A percentile compares a stretch with the other conserved stretches of the same genome.
Evolutionary conservation across 1,139 yeast species (phyloP).

Genomic region (Diutina siamensis): DNA sequence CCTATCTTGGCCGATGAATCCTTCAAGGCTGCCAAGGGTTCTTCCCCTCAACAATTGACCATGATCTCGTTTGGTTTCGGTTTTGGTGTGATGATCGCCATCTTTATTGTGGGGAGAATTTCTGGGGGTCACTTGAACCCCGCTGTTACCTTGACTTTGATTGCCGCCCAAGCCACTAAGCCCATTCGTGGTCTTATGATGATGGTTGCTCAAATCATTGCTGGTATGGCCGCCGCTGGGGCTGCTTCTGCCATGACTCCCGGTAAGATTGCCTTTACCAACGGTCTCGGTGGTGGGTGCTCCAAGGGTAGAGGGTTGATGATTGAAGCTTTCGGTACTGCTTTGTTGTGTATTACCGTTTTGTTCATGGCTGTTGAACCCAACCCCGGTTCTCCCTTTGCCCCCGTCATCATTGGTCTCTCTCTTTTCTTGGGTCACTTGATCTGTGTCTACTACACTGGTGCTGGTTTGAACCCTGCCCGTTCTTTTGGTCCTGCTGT

Average conservation of each 20-base stretch:
- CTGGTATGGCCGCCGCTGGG: slow-evolving; percentile 90
- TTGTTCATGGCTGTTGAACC: slow-evolving; percentile 80
- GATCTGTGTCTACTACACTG: slow-evolving; percentile 74
- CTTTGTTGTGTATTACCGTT: slow-evolving; percentile 63
- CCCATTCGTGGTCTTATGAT: slow-evolving; percentile 61
- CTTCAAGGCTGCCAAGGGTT: slow-evolving; percentile 16
- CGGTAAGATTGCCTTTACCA: slow-evolving; percentile 63
- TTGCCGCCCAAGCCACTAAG: slow-evolving; percentile 60
- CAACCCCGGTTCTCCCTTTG: slow-evolving; percentile 63
- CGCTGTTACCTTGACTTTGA: slow-evolving; percentile 68
- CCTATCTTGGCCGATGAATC: slow-evolving; percentile 24
- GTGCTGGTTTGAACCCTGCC: slow-evolving; percentile 91
- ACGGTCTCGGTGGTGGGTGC: slow-evolving; percentile 60
- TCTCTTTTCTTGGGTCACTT: slow-evolving; percentile 76
- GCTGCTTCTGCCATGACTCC: slow-evolving; percentile 85
- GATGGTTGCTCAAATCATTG: slow-evolving; percentile 61
- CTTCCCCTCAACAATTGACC: slow-evolving; percentile 58
- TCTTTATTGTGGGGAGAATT: slow-evolving; percentile 63
- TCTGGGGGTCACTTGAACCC: slow-evolving; percentile 92
- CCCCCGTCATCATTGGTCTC: slow-evolving; percentile 77
- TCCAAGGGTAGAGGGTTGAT: slow-evolving; percentile 70
- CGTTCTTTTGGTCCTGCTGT: slow-evolving; percentile 80
- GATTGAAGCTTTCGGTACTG: slow-evolving; percentile 75
- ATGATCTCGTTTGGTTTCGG: slow-evolving; percentile 88
- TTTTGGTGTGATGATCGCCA: slow-evolving; percentile 68